A percentile compares a stretch with the other conserved stretches of the same genome.
Conservation (phyloP, 176 grass and related monocot genomes). For the Canna indica region DNA sequence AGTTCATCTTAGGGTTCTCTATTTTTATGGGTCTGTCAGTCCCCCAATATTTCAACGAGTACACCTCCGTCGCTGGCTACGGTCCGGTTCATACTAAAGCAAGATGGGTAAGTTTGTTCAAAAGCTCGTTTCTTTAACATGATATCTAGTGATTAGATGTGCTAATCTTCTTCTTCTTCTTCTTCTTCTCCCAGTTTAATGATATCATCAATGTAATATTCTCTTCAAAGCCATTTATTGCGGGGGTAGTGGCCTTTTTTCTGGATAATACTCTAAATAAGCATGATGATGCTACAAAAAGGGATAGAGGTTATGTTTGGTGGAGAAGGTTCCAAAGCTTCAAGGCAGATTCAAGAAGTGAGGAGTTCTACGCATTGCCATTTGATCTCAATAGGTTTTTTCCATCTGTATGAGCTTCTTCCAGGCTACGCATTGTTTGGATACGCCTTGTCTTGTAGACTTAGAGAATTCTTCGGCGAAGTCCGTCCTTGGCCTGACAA, state of each 20-base stretch:
- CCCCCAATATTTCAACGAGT: conserved; percentile 96
- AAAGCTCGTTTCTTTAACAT: background rate
- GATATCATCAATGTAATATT: conserved; percentile 90
- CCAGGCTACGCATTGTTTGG: conserved; percentile 11
- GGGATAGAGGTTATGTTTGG: conserved; percentile 81
- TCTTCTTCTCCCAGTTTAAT: conserved; percentile 52
- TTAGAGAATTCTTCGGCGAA: conserved; percentile 19
- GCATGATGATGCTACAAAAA: conserved; percentile 42
- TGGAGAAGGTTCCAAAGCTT: conserved; percentile 87
- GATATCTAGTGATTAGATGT: background rate
- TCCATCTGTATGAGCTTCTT: conserved; percentile 61
- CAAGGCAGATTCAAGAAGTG: conserved; percentile 66
- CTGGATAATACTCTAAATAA: conserved; percentile 78
- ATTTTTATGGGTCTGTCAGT: conserved; percentile 88
- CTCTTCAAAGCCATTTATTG: conserved; percentile 88
- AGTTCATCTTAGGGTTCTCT: conserved; percentile 92
- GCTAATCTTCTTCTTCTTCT: conserved; percentile 21
- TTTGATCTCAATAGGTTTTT: conserved; percentile 97
- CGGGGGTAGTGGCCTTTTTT: conserved; percentile 61
- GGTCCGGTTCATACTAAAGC: conserved; percentile 78
- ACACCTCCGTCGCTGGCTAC: conserved; percentile 82
- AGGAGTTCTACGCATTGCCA: conserved; percentile 88
- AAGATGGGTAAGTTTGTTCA: conserved; percentile 58
- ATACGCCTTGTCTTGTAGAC: conserved; percentile 17
- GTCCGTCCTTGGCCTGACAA: too few relatives aligned